Base-by-base conservation (phyloP, 148 eudicot species). In the Dianthus caryophyllus region DNA sequence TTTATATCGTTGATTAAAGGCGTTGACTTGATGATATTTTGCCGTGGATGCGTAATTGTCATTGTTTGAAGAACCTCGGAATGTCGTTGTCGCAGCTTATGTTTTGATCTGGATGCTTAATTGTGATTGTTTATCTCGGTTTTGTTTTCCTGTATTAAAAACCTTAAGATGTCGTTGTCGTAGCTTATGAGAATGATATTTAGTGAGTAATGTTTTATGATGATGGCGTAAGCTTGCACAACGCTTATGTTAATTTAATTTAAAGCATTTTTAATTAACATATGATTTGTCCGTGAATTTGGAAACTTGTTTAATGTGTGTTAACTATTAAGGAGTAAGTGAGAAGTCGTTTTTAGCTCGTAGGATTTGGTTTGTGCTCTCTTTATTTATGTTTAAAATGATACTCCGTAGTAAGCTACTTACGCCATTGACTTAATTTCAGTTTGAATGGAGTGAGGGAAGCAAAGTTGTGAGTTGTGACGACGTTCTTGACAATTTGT, bases 51-150 rank as follows among this genome's bases (percentile, higher is more conserved):
- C n/a, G n/a, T n/a, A n/a, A n/a, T n/a, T n/a, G n/a, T n/a, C n/a
- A n/a, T n/a, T n/a, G n/a, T n/a, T n/a, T n/a, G n/a, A n/a, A n/a
- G n/a, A n/a, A n/a, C n/a, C n/a, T n/a, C n/a, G n/a, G n/a, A n/a
- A n/a, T n/a, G n/a, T n/a, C n/a, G n/a, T n/a, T n/a, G n/a, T n/a
- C n/a, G n/a, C n/a, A n/a, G n/a, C n/a, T n/a, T n/a, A n/a, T 60
- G 64, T 60, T 60, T 33, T 59, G 43, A 6, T 36, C n/a, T 27
- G 44, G 12, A 38, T 36, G 64, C 22, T 60, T 38, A 39, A 57
- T 57, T 14, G 61, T 29, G 61, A 57, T 51, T 39, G 52, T 71
- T 71, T 30, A 39, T 52, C 14, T 52, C n/a, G 30, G 30, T 25
- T 20, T n/a, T 56, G 0, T 57, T 26, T 33, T 33, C 38, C 7